phyloP scores from a whole-genome alignment of 2,329 filamentous ascomycete genomes.

The Tolypocladium endophyticum region DNA sequence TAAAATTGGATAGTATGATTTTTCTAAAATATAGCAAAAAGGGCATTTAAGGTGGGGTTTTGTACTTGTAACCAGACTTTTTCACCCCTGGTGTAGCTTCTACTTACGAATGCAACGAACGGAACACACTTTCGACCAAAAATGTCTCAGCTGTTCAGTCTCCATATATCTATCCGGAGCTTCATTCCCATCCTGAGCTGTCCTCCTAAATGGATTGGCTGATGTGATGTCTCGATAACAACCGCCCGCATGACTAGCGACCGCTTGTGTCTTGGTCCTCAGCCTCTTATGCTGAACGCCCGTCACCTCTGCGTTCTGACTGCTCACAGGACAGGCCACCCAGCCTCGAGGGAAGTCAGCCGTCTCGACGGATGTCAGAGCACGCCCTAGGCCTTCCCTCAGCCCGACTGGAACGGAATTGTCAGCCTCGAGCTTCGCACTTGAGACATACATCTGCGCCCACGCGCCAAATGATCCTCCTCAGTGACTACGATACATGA shows the following conservation, averaged over 20 bases:
- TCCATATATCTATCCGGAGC: neutral
- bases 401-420: neutral
- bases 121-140: neutral
- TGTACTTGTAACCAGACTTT: too few species aligned
- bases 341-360: neutral
- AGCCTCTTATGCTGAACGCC: conserved; percentile 6
- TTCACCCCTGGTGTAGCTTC: too few species aligned
- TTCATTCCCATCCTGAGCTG: neutral
- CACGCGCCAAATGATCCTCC: neutral
- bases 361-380: neutral
- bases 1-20: too few species aligned
- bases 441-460: neutral
- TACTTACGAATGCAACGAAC: neutral
- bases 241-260: neutral
- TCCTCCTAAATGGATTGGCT: neutral
- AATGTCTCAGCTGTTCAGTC: neutral
- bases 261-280: conserved; percentile 1
- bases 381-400: neutral
- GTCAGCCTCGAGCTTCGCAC: neutral
- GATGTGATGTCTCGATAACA: neutral
- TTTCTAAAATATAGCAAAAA: too few species aligned
- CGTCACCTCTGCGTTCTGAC: neutral
- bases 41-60: too few species aligned
- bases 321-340: neutral
- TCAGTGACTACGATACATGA: neutral